Percentiles rank a stretch among this genome's conserved stretches.
Evolutionary conservation across 495 filamentous ascomycete species (phyloP).

Genomic region (Neurospora discreta): DNA sequence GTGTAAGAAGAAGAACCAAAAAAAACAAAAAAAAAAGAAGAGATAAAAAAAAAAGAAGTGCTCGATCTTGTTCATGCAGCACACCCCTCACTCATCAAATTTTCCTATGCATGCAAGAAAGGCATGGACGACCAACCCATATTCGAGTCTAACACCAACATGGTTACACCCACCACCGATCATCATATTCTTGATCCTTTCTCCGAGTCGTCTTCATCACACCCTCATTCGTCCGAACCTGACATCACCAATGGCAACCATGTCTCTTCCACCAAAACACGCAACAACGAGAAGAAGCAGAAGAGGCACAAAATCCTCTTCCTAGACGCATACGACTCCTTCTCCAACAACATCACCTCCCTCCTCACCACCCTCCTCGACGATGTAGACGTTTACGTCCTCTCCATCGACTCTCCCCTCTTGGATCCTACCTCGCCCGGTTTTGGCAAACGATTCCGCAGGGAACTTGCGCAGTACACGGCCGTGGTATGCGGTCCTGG

Average conservation of each 20-base stretch:
- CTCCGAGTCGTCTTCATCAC: slow-evolving; percentile 9
- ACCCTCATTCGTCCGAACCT: not conserved
- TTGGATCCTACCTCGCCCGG: slow-evolving; percentile 9
- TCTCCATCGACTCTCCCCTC: slow-evolving; percentile 56
- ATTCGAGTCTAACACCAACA: not conserved
- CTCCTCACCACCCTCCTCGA: slow-evolving; percentile 53
- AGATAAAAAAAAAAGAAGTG: no score
- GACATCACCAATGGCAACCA: not conserved
- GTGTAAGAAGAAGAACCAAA: no score
- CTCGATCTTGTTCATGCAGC: no score
- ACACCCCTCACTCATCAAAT: not conserved
- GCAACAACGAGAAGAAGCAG: not conserved
- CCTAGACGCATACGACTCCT: slow-evolving; percentile 91
- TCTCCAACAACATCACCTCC: slow-evolving; percentile 83
- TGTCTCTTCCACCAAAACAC: not conserved
- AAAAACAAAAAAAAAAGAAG: no score
- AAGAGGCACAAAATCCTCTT: slow-evolving; percentile 47
- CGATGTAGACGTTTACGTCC: slow-evolving; percentile 51
- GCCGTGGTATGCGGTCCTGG: slow-evolving; percentile 75
- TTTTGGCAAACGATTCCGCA: slow-evolving; percentile 14
- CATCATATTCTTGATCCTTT: slow-evolving; percentile 1
- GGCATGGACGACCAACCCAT: not conserved
- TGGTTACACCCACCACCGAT: slow-evolving; percentile 12
- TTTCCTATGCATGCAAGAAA: not conserved
- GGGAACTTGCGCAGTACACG: slow-evolving; percentile 48